These are phyloP conservation scores for Shiraia bambusicola DNA, from an alignment of 2,329 filamentous ascomycete species.

Conservation along the genomic window DNA sequence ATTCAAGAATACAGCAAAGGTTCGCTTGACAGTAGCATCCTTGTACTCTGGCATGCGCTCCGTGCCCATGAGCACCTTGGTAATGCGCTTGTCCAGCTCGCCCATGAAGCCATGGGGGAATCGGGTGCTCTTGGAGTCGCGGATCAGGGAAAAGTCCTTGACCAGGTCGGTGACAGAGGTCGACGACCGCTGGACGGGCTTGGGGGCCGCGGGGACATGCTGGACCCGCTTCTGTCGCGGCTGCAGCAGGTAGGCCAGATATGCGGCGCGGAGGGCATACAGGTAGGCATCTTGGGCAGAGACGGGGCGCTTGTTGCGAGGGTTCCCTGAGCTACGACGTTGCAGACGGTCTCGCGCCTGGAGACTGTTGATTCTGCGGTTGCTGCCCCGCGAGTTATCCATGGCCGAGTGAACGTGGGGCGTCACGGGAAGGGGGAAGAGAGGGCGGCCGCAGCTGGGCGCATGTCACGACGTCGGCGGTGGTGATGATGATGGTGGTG, in stretches of 20 bases:
- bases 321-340: constrained; percentile 41
- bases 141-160: constrained; percentile 75
- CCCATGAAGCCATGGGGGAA: constrained; percentile 72
- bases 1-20: constrained; percentile 92
- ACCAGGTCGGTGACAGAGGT: constrained; percentile 78
- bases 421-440: constrained; percentile 18
- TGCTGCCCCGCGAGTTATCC: constrained; percentile 34
- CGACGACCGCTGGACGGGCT: constrained; percentile 66
- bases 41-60: constrained; percentile 86
- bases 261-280: constrained; percentile 86
- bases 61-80: constrained; percentile 75
- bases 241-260: constrained; percentile 88
- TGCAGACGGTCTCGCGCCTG: constrained; percentile 45
- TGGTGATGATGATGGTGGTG: too few species aligned
- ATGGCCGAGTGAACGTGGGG: constrained; percentile 22
- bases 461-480: constrained; percentile 26
- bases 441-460: constrained; percentile 19
- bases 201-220: constrained; percentile 67
- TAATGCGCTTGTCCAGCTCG: constrained; percentile 74
- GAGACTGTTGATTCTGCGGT: constrained; percentile 47
- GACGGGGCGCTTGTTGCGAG: constrained; percentile 42
- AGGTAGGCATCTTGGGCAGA: constrained; percentile 79
- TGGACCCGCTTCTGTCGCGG: constrained; percentile 87
- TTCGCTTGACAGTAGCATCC: constrained; percentile 87
- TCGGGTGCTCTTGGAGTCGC: constrained; percentile 68